Base-by-base conservation (phyloP, 805 yeast species). In the Candida vaughaniae region DNA sequence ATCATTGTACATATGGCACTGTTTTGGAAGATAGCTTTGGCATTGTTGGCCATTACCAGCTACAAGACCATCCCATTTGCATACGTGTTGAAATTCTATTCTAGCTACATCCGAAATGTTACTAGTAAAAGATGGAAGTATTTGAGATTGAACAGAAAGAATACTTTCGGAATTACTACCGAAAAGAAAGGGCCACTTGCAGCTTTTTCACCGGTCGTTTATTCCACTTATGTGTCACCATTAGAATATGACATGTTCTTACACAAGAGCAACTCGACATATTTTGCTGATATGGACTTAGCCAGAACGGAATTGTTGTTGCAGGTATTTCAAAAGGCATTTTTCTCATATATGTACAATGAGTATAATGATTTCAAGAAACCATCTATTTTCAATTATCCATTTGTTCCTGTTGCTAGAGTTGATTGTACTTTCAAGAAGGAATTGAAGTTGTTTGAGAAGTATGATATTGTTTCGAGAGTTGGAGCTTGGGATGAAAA, bases 261-360 rank as follows among this genome's bases (percentile, higher is more conserved):
- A 32, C 98, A 90, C 66, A 91, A 90, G 64, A 78, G 84, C 39
- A 91, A 91, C 57, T 80, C 91, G 5, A 84, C 95, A 1, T 91
- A 90, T 60, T 83, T 85, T 52, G 63, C 70, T 14, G 97, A 90
- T 47, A 66, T 87, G 55, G 97, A 90, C 55, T 69, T 88, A 44
- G 79, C 86, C 3, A 77, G 97, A 54, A 71, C 85, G 6, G 77
- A 79, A 39, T 59, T 82, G 37, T 64, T 88, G 64, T 61, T 76
- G 16, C 58, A 63, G 30, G 61, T 78, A 4, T 76, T 90, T 49
- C 81, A 77, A 49, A 73, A 72, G 45, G 64, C 78, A 39, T 78
- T 82, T 49, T 55, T 64, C 43, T 55, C 66, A 25, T 72, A 64
- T 49, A 59, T 60, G 46, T 73, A 67, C 36, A 69, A 64, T 34